These are phyloP conservation scores for Aspergillus sp. DNA, from an alignment of 2,329 filamentous ascomycete species.

Conservation along the genomic window DNA sequence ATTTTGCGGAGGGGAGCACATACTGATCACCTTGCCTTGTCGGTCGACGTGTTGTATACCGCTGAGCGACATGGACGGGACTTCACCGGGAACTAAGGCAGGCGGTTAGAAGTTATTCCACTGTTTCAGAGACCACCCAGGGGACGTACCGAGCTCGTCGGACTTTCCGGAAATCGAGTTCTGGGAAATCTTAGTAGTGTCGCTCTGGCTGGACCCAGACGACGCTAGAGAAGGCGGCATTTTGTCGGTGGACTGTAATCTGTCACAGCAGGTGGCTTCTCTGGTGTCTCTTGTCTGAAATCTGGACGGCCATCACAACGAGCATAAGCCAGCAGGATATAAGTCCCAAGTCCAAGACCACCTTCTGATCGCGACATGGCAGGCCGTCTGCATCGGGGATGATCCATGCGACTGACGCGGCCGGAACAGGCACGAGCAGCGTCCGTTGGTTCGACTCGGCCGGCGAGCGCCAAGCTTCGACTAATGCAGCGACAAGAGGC, in stretches of 20 bases:
- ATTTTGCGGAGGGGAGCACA: slow-evolving; percentile 13
- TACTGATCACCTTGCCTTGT: slow-evolving; percentile 78
- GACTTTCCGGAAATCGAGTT: slow-evolving; percentile 68
- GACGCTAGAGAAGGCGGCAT: slow-evolving; percentile 8
- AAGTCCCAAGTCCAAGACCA: neutral
- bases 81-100: neutral
- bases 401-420: slow-evolving; percentile 14
- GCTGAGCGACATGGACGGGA: slow-evolving; percentile 63
- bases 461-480: slow-evolving; percentile 19
- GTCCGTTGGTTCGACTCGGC: slow-evolving; percentile 3
- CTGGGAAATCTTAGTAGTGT: slow-evolving; percentile 11
- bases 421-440: slow-evolving; percentile 7
- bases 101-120: neutral
- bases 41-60: slow-evolving; percentile 72
- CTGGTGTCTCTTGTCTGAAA: neutral
- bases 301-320: neutral
- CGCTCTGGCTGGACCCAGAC: slow-evolving; percentile 12
- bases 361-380: slow-evolving; percentile 1
- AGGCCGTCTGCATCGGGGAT: slow-evolving; percentile 2
- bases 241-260: neutral
- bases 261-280: neutral
- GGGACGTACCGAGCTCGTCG: slow-evolving; percentile 75
- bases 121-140: slow-evolving; percentile 20
- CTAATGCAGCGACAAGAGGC: slow-evolving; percentile 19
- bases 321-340: neutral